A percentile compares a stretch with the other conserved stretches of the same genome.
phyloP scores from a whole-genome alignment of 306 rosid species.

The Morella rubra region DNA sequence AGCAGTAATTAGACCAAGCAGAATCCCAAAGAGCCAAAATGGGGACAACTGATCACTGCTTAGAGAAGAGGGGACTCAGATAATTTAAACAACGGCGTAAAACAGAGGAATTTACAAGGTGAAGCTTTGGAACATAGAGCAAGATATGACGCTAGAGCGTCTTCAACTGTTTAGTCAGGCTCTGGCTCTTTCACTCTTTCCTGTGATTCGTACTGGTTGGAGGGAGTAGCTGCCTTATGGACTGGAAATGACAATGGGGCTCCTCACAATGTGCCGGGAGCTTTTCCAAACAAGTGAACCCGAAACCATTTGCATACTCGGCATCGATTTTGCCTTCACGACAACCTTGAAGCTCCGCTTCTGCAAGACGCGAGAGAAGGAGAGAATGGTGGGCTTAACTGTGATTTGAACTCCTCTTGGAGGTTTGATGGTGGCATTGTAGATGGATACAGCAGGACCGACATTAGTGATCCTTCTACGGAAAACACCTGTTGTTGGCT shows the following conservation, averaged over 20 bases:
- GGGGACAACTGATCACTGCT: too few species aligned
- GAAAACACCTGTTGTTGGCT: constrained; percentile 43
- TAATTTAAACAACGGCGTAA: too few species aligned
- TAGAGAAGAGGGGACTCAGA: too few species aligned
- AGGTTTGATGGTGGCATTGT: constrained; percentile 54
- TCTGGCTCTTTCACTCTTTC: not conserved
- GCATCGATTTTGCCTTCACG: constrained; percentile 58
- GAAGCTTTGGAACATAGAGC: not conserved
- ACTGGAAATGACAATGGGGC: constrained; percentile 69
- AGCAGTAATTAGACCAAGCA: too few species aligned
- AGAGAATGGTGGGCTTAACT: constrained; percentile 48
- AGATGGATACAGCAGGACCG: constrained; percentile 49
- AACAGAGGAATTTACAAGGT: not conserved
- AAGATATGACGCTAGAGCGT: not conserved
- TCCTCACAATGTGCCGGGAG: constrained; percentile 51
- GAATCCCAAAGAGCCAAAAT: too few species aligned
- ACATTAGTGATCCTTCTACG: constrained; percentile 75
- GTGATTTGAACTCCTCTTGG: constrained; percentile 65
- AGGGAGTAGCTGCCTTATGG: constrained; percentile 4
- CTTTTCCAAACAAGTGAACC: constrained; percentile 66
- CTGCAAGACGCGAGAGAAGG: constrained; percentile 46
- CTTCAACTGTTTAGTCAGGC: not conserved
- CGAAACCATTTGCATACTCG: constrained; percentile 42
- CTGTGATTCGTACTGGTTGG: not conserved
- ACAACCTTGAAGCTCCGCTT: constrained; percentile 69